A percentile compares a stretch with the other conserved stretches of the same genome.
Conservation (phyloP, 345 rosid species). For the Iberis pinnata region DNA sequence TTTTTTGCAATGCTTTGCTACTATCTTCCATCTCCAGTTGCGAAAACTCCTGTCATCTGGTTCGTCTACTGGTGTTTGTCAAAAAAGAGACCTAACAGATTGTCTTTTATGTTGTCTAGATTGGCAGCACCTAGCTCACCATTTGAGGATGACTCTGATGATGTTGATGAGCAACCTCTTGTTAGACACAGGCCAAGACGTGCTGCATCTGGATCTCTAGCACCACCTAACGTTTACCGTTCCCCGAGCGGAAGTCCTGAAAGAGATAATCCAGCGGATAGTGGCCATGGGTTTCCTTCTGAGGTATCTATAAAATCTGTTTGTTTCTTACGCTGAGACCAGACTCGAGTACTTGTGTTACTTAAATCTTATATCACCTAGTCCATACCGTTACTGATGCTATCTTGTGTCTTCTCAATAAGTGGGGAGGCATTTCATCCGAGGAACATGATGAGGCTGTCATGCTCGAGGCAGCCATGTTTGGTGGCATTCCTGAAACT, state of each 20-base stretch:
- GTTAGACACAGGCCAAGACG: slow-evolving; percentile 63
- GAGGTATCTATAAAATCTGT: slow-evolving; percentile 34
- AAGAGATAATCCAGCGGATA: slow-evolving; percentile 39
- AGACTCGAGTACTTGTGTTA: background rate
- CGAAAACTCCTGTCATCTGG: background rate
- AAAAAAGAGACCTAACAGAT: slow-evolving; percentile 3
- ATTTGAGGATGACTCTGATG: slow-evolving; percentile 61
- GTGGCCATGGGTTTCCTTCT: slow-evolving; percentile 54
- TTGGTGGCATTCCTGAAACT: slow-evolving; percentile 93
- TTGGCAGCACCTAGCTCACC: slow-evolving; percentile 62
- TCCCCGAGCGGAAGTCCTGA: slow-evolving; percentile 57
- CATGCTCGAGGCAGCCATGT: slow-evolving; percentile 99
- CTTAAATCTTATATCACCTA: slow-evolving; percentile 10
- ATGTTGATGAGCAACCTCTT: slow-evolving; percentile 64
- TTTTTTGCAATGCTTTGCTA: slow-evolving; percentile 5
- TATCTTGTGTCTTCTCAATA: slow-evolving; percentile 14
- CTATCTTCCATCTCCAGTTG: background rate
- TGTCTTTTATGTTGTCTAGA: slow-evolving; percentile 34
- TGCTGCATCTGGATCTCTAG: slow-evolving; percentile 39
- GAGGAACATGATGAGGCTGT: slow-evolving; percentile 99
- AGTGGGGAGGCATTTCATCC: slow-evolving; percentile 99
- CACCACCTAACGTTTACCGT: slow-evolving; percentile 40
- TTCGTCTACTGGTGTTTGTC: slow-evolving; percentile 9
- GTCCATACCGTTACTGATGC: slow-evolving; percentile 7
- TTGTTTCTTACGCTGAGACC: background rate